Evolutionary conservation across 2,329 filamentous ascomycete genomes (phyloP).

Genomic region (Microdochium trichocladiopsis): DNA sequence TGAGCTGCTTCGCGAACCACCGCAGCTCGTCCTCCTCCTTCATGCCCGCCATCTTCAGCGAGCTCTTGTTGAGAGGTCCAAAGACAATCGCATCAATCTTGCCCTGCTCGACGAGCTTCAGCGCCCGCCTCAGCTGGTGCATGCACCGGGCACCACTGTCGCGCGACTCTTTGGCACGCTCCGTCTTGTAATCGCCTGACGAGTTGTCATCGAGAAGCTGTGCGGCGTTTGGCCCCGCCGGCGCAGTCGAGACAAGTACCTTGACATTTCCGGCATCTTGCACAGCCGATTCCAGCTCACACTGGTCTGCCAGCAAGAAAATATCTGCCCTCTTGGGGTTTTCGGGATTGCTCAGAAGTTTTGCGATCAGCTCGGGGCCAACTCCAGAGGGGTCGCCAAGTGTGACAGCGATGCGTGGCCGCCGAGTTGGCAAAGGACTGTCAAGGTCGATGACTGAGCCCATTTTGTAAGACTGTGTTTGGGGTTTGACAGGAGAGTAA

Average conservation of each 20-base stretch:
- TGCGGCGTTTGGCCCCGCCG: conserved; percentile 11
- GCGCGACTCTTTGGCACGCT: conserved; percentile 13
- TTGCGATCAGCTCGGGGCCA: conserved; percentile 21
- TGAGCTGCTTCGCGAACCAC: conserved; percentile 24
- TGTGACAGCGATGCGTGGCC: conserved; percentile 20
- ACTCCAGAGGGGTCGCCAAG: conserved; percentile 22
- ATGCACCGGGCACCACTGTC: conserved; percentile 15
- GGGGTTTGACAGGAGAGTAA: no score
- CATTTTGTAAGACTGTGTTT: background rate
- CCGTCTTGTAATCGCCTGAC: conserved; percentile 5
- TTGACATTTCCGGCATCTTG: conserved; percentile 11
- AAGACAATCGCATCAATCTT: conserved; percentile 24
- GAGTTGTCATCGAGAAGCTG: conserved; percentile 19
- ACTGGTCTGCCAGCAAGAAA: conserved; percentile 17
- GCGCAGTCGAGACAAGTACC: conserved; percentile 5
- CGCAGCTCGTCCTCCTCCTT: conserved; percentile 24
- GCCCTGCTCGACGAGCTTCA: conserved; percentile 14
- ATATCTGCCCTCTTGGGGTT: conserved; percentile 20
- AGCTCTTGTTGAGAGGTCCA: conserved; percentile 23
- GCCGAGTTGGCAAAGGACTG: conserved; percentile 6
- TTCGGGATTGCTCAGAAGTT: conserved; percentile 18
- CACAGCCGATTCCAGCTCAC: conserved; percentile 15
- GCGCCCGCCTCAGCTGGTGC: conserved; percentile 18
- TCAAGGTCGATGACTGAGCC: conserved; percentile 4
- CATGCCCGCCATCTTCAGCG: conserved; percentile 23